Evolutionary conservation across 2,329 filamentous ascomycete genomes (phyloP), one percentile per base, ranked within the genome.

Genomic region (Laburnicola sp.): DNA sequence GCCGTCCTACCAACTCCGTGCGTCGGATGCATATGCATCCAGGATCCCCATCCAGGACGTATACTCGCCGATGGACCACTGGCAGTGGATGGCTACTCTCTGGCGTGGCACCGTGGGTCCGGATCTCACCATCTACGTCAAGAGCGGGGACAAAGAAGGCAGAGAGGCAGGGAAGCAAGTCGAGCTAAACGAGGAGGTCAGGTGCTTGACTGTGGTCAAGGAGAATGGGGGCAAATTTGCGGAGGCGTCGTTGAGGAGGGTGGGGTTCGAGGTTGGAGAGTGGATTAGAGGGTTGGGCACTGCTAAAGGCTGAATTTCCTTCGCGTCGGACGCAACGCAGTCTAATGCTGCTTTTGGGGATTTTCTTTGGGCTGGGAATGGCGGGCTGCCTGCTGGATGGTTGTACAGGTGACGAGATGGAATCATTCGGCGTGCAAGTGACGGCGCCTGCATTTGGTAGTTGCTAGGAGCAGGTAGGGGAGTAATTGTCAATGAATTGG

Each of bases 61-160:
- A 5, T 96, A 95, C 70, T 82, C 85, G 11, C 86, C 89, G 0
- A 81, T 88, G n/a, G 91, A 96, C 64, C 93, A 97, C 75, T 97
- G 93, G 91, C 89, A 95, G 72, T 97, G 93, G 93, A 91, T 94
- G 79, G 93, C 93, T 31, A 93, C 89, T 37, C 82, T 97, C 22
- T 97, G 93, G 93, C 86, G 92, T 7, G 90, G 91, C 7, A 88
- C 89, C 47, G 81, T 92, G 1, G 90, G 88, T 0, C 85, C 93
- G 0, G 93, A 97, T 71, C 75, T 93, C 39, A 88, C 88, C 1
- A 78, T 94, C 26, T 90, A 88, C 64, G 81, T 88, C 16, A 80
- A 65, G 49, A 63, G 44, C 36, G 28, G 23, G 8, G 50, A 51
- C 8, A 34, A 78, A 36, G 69, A 70, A 30, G 58, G 61, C 4